Conservation (phyloP, 2,329 filamentous ascomycete genomes). For the Colletotrichum sp. region DNA sequence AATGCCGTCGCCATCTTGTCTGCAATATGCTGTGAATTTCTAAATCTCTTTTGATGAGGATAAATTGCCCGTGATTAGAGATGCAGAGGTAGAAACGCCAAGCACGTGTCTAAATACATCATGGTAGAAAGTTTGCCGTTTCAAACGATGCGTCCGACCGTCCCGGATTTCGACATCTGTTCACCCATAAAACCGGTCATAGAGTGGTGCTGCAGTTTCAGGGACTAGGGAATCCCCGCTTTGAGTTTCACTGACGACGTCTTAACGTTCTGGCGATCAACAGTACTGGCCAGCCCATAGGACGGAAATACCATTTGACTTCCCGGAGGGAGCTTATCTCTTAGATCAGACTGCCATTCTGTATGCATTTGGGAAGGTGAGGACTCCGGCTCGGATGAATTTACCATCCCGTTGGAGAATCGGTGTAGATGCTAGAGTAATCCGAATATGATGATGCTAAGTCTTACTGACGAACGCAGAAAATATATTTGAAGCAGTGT, state of each 20-base stretch:
- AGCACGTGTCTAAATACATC: neutral
- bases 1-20: slow-evolving; percentile 8
- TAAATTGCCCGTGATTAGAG: no score
- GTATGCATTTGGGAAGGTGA: neutral
- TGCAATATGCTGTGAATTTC: neutral
- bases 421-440: neutral
- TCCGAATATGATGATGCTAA: neutral
- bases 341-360: neutral
- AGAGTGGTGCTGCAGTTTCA: neutral
- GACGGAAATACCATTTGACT: neutral
- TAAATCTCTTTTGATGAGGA: neutral
- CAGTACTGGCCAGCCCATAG: neutral
- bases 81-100: neutral
- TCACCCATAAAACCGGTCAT: neutral
- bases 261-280: neutral
- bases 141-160: slow-evolving; percentile 4
- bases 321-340: neutral
- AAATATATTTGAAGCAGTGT: neutral
- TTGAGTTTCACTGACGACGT: neutral
- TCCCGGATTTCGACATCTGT: neutral
- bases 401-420: neutral
- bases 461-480: rapidly evolving
- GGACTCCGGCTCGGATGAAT: neutral
- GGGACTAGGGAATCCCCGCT: neutral
- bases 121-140: neutral